A percentile compares a stretch with the other conserved stretches of the same genome.
These are phyloP conservation scores for Geotrichum siamense DNA, from an alignment of 1,139 yeast genomes.

Conservation along the genomic window DNA sequence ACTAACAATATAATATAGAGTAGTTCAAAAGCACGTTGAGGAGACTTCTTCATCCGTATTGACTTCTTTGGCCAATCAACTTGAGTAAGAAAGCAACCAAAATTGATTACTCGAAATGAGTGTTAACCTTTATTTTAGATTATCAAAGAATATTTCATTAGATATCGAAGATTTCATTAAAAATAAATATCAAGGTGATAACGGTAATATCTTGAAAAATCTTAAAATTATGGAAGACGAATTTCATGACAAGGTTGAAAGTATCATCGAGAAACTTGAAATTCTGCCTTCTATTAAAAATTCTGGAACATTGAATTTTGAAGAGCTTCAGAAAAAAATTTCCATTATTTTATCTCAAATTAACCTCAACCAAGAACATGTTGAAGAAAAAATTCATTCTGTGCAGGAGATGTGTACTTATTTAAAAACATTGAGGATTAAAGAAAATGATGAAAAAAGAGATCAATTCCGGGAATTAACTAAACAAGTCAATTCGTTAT, in stretches of 20 bases:
- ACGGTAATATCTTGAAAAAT: not conserved
- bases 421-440: constrained; percentile 8
- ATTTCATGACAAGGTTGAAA: not conserved
- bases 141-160: too few species aligned
- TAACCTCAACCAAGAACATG: constrained; percentile 1
- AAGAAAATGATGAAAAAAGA: constrained; percentile 14
- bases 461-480: constrained; percentile 15
- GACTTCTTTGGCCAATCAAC: too few species aligned
- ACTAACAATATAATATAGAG: not conserved
- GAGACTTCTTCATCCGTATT: too few species aligned
- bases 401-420: constrained; percentile 10
- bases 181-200: not conserved
- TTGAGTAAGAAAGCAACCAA: too few species aligned
- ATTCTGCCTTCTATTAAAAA: not conserved
- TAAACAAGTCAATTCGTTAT: constrained; percentile 10
- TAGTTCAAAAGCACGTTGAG: not conserved
- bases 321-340: not conserved
- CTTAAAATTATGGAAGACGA: not conserved
- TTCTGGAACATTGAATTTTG: not conserved
- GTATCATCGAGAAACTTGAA: constrained; percentile 3
- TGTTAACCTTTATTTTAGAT: too few species aligned
- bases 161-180: too few species aligned
- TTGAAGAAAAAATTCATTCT: constrained; percentile 6
- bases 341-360: not conserved
- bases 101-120: too few species aligned